These are phyloP conservation scores for Lentinus tigrinus DNA, from an alignment of 768 basidiomycete genomes.

Conservation along the genomic window DNA sequence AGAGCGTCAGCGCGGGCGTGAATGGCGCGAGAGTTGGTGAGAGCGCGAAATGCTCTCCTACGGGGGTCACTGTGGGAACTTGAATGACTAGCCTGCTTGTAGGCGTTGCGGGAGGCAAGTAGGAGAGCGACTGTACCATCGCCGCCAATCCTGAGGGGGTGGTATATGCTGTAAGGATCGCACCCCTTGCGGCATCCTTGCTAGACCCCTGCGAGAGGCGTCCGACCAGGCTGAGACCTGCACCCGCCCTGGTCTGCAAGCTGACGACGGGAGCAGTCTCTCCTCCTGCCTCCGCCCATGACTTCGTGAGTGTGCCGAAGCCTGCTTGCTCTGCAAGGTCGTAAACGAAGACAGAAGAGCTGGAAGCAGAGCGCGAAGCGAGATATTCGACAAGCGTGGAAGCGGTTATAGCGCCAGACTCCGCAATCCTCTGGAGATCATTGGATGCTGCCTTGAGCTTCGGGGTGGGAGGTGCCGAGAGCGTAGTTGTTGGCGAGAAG, in stretches of 20 bases:
- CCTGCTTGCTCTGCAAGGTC: slow-evolving; percentile 85
- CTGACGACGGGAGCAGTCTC: slow-evolving; percentile 56
- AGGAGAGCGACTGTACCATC: slow-evolving; percentile 78
- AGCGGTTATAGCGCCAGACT: slow-evolving; percentile 37
- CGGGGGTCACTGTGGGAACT: slow-evolving; percentile 70
- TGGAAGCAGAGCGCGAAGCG: slow-evolving; percentile 52
- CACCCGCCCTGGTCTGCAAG: slow-evolving; percentile 82
- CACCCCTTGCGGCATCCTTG: slow-evolving; percentile 56
- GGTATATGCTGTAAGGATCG: slow-evolving; percentile 75
- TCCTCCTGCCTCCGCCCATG: slow-evolving; percentile 48
- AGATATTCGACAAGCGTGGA: slow-evolving; percentile 70
- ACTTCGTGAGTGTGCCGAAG: slow-evolving; percentile 70
- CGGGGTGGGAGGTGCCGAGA: slow-evolving; percentile 32
- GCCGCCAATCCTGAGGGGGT: slow-evolving; percentile 80
- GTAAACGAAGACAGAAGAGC: slow-evolving; percentile 75
- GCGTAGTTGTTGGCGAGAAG: slow-evolving; percentile 33
- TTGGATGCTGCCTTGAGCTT: slow-evolving; percentile 27
- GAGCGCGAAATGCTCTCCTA: slow-evolving; percentile 65
- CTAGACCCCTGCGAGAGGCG: slow-evolving; percentile 79
- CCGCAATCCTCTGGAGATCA: slow-evolving; percentile 21
- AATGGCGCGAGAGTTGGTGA: slow-evolving; percentile 77
- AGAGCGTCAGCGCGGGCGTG: slow-evolving; percentile 52
- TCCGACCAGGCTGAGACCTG: slow-evolving; percentile 78
- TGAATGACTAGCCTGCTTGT: slow-evolving; percentile 77
- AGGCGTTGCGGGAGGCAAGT: slow-evolving; percentile 62